A percentile compares a stretch with the other conserved stretches of the same genome.
These are phyloP conservation scores for Chondrus crispus DNA, from an alignment of 23 red algal species.

Conservation along the genomic window DNA sequence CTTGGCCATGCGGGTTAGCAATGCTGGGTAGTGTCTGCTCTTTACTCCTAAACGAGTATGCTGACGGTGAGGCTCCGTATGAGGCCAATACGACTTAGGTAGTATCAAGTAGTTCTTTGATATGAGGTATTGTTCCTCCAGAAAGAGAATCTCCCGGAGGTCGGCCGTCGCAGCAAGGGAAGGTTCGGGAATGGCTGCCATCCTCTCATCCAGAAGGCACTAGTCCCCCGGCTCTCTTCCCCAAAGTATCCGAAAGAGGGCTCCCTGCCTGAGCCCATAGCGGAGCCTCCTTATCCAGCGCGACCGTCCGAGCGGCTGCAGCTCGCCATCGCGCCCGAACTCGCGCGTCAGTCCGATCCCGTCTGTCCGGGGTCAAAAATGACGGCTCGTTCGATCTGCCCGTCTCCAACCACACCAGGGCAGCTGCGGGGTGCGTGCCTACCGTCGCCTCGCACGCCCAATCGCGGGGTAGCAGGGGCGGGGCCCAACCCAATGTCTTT, in stretches of 20 bases:
- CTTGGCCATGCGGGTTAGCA: not conserved
- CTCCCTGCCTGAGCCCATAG: not conserved
- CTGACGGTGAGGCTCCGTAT: too few species aligned
- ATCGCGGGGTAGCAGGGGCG: not conserved
- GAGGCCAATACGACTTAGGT: too few species aligned
- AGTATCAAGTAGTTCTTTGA: too few species aligned
- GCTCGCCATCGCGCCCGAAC: not conserved
- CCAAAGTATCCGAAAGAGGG: not conserved
- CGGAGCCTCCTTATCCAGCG: not conserved
- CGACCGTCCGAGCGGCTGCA: not conserved
- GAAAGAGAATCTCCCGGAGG: not conserved
- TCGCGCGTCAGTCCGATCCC: too few species aligned
- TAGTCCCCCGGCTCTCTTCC: not conserved
- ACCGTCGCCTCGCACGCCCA: not conserved
- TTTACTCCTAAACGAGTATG: not conserved
- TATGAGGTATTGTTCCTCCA: too few species aligned
- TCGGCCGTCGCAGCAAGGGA: not conserved
- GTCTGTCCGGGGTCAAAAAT: not conserved
- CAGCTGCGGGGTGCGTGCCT: not conserved
- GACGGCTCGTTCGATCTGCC: not conserved
- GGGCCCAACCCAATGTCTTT: too few species aligned
- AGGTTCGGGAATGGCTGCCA: not conserved
- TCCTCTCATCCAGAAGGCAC: not conserved
- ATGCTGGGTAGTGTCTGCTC: not conserved
- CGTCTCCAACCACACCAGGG: not conserved